Percentiles rank a stretch among this genome's conserved stretches.
Evolutionary conservation across 345 rosid species (phyloP).

Genomic region (Aquilaria malaccensis): DNA sequence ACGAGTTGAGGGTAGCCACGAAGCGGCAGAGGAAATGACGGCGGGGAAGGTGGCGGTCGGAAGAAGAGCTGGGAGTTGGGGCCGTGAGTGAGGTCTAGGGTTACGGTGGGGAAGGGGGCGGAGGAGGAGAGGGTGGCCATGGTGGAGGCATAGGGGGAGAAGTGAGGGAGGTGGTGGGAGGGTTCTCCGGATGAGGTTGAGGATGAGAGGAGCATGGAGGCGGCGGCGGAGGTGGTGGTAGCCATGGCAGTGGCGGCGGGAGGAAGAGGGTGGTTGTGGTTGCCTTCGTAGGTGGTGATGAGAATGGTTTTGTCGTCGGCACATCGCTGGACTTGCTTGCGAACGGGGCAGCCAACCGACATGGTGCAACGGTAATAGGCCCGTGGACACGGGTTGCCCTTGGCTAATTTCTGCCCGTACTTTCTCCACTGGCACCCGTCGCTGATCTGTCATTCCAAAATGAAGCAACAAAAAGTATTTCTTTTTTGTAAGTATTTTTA

Average conservation of each 20-base stretch:
- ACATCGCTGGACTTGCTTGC: conserved; percentile 76
- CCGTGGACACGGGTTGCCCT: conserved; percentile 86
- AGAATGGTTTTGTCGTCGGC: conserved; percentile 25
- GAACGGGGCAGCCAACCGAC: conserved; percentile 60
- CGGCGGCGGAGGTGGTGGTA: conserved; percentile 35
- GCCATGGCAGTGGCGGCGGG: conserved; percentile 35
- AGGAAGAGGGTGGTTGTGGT: conserved; percentile 38
- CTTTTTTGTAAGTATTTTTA: too few species aligned
- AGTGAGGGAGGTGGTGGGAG: conserved; percentile 23
- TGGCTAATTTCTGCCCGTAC: conserved; percentile 88
- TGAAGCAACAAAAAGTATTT: too few species aligned
- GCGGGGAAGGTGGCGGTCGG: conserved; percentile 21
- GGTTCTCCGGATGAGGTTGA: conserved; percentile 6
- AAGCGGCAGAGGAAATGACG: conserved; percentile 36
- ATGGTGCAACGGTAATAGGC: conserved; percentile 92
- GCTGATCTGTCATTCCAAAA: conserved; percentile 36
- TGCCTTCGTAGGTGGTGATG: conserved; percentile 35
- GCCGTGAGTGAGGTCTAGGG: conserved; percentile 75
- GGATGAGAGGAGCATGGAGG: conserved; percentile 32
- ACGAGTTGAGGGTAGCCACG: conserved; percentile 30
- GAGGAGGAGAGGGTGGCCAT: conserved; percentile 77
- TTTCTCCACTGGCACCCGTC: conserved; percentile 99
- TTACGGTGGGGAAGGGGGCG: conserved; percentile 85
- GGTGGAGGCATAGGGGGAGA: conserved; percentile 56
- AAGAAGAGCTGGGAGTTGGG: conserved; percentile 34